Evolutionary conservation across 306 rosid species (phyloP), one percentile per base, ranked within the genome.

Genomic region (Abrus pulchellus): DNA sequence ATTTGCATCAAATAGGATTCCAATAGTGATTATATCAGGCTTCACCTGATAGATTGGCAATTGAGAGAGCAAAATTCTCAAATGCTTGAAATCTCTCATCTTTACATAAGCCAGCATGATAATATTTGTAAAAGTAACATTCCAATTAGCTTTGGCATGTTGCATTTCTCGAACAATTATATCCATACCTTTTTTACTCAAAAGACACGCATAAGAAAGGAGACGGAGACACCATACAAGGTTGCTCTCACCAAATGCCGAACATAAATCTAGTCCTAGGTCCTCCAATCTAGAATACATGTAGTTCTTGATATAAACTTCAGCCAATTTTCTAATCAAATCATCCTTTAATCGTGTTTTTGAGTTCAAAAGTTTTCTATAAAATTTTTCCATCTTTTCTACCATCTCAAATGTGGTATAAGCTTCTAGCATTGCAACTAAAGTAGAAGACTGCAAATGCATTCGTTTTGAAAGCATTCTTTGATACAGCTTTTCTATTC

Each of bases 201-300:
- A 79, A 60, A 87, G 84, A 80, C 94, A 85, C 59, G 97, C 94
- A 74, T 83, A 74, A 14, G 97, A 93, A 68, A 93, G 97, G 47
- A 89, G 87, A 62, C 87, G 88, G 48, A 89, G 78, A 76, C 86
- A 88, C 96, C 94, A 89, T 61, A 89, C 87, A 53, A 93, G 86
- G 59, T 87, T 84, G 33, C 83, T 71, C 65, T 75, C 68, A 20
- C 97, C 94, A 36, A 33, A 73, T 55, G 68, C 82, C 0, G 85
- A 63, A 65, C 81, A 74, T 54, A 93, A 76, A n/a, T 89, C 90
- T 48, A 86, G 50, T 68, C 91, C 97, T 62, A 91, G 80, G 53
- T 76, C 86, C 61, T 91, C 97, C 41, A 93, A 54, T 78, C 86
- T 87, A 14, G 96, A 91, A 88, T 80, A 91, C 94, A 88, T 91